These are phyloP conservation scores for Barnettozyma sucrosica DNA, from an alignment of 805 yeast species.

Conservation along the genomic window DNA sequence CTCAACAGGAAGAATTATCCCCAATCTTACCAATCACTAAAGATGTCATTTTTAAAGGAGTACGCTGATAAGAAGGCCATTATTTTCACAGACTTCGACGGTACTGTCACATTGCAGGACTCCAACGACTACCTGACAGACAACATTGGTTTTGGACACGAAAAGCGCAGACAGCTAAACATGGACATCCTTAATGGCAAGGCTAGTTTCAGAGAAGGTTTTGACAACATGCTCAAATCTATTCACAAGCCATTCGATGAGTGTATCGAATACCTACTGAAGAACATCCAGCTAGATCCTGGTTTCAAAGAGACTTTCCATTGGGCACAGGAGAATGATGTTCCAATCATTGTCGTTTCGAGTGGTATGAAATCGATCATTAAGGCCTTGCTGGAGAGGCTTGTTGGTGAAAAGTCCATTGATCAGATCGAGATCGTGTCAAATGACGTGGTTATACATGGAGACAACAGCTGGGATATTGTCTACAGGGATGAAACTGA, in stretches of 20 bases:
- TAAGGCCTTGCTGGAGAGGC: constrained; percentile 61
- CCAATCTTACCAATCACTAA: background rate
- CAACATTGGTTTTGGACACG: constrained; percentile 77
- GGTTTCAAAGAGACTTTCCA: constrained; percentile 79
- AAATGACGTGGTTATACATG: constrained; percentile 59
- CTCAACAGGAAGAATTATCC: background rate
- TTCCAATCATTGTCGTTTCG: constrained; percentile 84
- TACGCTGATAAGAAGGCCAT: constrained; percentile 49
- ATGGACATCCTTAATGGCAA: constrained; percentile 65
- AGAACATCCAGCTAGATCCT: constrained; percentile 74
- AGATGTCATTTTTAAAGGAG: constrained; percentile 22
- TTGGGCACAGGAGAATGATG: constrained; percentile 65
- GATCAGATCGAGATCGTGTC: constrained; percentile 73
- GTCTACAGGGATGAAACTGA: constrained; percentile 77
- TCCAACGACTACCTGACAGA: constrained; percentile 92
- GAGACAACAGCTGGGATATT: constrained; percentile 71
- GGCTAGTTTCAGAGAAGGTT: constrained; percentile 75
- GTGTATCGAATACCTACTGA: constrained; percentile 65
- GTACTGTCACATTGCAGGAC: constrained; percentile 93
- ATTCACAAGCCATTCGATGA: constrained; percentile 70
- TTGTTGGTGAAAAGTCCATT: constrained; percentile 74
- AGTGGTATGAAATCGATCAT: constrained; percentile 94
- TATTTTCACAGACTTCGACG: constrained; percentile 96
- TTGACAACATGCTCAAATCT: constrained; percentile 78
- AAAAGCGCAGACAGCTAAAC: constrained; percentile 59